Evolutionary conservation across 352 stramenopile species (phyloP), one percentile per base, ranked within the genome.

Genomic region (Aphanomyces cochlioides): DNA sequence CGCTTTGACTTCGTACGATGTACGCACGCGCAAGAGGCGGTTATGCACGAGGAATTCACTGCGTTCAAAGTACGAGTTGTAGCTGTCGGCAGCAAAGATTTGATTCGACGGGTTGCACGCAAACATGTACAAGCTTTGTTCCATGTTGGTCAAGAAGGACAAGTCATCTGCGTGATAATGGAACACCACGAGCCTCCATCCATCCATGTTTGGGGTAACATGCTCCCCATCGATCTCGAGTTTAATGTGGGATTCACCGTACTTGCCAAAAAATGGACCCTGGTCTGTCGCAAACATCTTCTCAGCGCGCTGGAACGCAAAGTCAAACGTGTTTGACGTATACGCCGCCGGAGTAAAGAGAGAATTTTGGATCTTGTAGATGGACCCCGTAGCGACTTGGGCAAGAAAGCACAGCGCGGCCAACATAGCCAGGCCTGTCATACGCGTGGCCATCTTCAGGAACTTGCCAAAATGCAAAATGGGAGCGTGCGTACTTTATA

Each of bases 241-340:
- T 79, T 79, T 78, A 73, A 94, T 75, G 1, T 75, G 85, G 10
- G 87, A 90, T 63, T 90, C 83, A 56, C 87, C 87, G 0, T 63
- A 61, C 68, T 79, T 78, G 47, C 83, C 82, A 47, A 95, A 75
- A 21, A 95, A 74, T 0, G 87, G 87, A 0, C 87, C 87, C 6
- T 85, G 67, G 66, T 95, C 71, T 5, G 78, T 89, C 17, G 83
- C 87, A 72, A 95, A 95, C 58, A 95, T 83, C 75, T 95, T 95
- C 74, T 95, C 87, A 7, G 87, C 85, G 61, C 87, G 85, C 72
- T 95, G 87, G 70, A 89, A 93, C 3, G 87, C 81, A 36, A 70
- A 70, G 36, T 70, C n/a, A 36, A 61, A 41, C 37, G 47, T 15
- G 10, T 70, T 53, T 6, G 63, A 36, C 6, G 13, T 10, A 13